Evolutionary conservation across 2,329 filamentous ascomycete genomes (phyloP), one percentile per base, ranked within the genome.

Genomic region (Fusarium beomiforme): DNA sequence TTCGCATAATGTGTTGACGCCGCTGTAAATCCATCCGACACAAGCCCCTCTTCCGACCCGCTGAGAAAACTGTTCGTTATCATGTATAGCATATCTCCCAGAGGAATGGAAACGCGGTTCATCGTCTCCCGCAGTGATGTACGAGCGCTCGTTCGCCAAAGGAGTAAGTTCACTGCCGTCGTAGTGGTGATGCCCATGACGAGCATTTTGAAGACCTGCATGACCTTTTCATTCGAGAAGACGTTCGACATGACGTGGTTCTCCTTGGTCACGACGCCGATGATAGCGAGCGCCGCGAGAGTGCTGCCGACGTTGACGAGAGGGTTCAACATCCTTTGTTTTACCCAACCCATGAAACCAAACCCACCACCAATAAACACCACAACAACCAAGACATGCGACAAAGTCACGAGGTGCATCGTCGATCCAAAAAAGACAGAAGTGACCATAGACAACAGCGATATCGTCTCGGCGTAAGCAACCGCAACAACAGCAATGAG

Each of bases 181-280:
- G 92, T 91, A 43, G 89, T 89, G 12, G 87, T 81, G 34, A 95
- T 91, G 19, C 92, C 94, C 83, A 95, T 90, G 14, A 92, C 79
- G 24, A 97, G 85, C 87, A 97, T 95, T 78, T 94, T 93, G 75
- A 96, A 83, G 8, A 95, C 91, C 79, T 97, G 93, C 0, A 89
- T 83, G 24, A 97, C 91, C 80, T 97, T 97, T 54, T 89, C 89
- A 73, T 92, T 90, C 0, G 93, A 95, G 75, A 97, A 94, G 33
- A 91, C 90, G 3, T 93, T 93, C n/a, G 88, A 90, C 76, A 97
- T 92, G 1, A 98, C 91, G 2, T 94, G 90, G 37, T 93, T 94
- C 78, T 98, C 95, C 79, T 95, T 97, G 5, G 95, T 97, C 66
- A 98, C 84, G 36, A 97, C 90, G 2, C 93, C 94, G 75, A 98